Evolutionary conservation across 768 basidiomycete species (phyloP).

Genomic region (Trametopsis cervina): DNA sequence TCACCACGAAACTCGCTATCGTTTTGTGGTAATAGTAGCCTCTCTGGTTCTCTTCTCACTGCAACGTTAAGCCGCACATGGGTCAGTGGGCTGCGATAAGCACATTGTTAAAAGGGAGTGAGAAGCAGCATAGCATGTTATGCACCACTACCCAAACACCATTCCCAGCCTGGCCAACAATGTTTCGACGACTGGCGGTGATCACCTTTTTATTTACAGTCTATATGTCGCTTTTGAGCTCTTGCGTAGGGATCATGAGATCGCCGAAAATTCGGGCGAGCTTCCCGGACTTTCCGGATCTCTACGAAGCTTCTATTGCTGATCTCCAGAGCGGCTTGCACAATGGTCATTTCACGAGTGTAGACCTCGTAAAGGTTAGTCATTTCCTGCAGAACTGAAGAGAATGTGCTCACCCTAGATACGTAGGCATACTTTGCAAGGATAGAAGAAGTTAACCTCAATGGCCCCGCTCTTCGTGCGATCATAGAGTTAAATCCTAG

Average conservation of each 20-base stretch:
- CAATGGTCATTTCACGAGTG: constrained; percentile 45
- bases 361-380: constrained; percentile 53
- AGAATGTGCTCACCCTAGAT: background rate
- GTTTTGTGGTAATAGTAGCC: too few relatives aligned
- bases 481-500: constrained; percentile 51
- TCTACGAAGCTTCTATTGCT: constrained; percentile 52
- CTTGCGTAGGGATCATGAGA: background rate
- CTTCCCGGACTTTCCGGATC: constrained; percentile 33
- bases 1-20: too few relatives aligned
- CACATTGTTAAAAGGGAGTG: too few relatives aligned
- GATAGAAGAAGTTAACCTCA: constrained; percentile 58
- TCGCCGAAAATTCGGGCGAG: background rate
- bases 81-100: too few relatives aligned
- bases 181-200: background rate
- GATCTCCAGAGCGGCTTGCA: constrained; percentile 49
- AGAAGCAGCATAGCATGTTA: too few relatives aligned
- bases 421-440: constrained; percentile 57
- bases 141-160: too few relatives aligned
- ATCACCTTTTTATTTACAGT: background rate
- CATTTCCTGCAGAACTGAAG: background rate
- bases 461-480: constrained; percentile 49
- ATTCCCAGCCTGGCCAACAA: background rate
- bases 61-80: too few relatives aligned
- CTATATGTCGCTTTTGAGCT: background rate
- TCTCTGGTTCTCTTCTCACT: too few relatives aligned